Evolutionary conservation across 352 stramenopile species (phyloP).

Genomic region (Globisporangium nodosum): DNA sequence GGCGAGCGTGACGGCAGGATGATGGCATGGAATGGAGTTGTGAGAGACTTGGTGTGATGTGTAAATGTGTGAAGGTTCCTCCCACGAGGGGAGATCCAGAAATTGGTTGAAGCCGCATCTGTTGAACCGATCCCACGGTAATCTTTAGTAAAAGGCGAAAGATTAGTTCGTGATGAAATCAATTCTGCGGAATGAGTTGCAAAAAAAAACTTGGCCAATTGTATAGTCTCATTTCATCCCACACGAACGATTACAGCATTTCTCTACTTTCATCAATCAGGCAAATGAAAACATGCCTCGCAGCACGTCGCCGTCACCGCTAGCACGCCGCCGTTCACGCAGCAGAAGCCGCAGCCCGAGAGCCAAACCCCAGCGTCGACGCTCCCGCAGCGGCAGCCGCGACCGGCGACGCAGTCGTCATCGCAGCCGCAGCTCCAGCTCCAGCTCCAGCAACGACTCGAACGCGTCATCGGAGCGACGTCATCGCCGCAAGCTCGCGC

Average conservation of each 20-base stretch:
- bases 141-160: conserved; percentile 95
- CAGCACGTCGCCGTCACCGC: neutral
- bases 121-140: conserved; percentile 84
- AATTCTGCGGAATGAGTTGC: conserved; percentile 33
- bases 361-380: neutral
- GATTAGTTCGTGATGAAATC: conserved; percentile 83
- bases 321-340: neutral
- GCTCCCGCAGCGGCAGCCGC: neutral
- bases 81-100: conserved; percentile 25
- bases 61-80: neutral
- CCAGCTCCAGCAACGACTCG: neutral
- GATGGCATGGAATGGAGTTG: neutral
- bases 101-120: conserved; percentile 78
- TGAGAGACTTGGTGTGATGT: neutral
- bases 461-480: neutral
- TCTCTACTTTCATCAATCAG: neutral
- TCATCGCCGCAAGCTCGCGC: neutral
- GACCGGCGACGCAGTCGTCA: neutral
- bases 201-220: neutral
- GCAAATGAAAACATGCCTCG: conserved; percentile 2
- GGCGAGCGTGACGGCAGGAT: too few species aligned
- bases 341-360: conserved; percentile 9
- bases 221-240: neutral
- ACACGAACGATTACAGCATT: neutral
- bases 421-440: conserved; percentile 10